Evolutionary conservation across 768 basidiomycete species (phyloP).

Genomic region (Boletales sp.): DNA sequence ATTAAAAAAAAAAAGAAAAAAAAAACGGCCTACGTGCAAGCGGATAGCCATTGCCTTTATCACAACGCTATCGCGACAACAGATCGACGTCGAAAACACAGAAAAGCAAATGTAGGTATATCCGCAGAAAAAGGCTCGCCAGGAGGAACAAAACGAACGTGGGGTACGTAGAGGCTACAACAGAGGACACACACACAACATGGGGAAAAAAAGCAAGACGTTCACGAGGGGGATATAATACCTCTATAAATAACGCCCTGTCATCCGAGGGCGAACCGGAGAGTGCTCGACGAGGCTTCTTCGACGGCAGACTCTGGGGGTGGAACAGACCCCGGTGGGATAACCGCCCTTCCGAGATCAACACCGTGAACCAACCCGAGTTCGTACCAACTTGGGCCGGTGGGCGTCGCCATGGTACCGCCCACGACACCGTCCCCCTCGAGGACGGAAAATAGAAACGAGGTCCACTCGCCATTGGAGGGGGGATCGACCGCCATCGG

Average conservation of each 20-base stretch:
- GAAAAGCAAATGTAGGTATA: too few relatives aligned
- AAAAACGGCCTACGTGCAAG: too few relatives aligned
- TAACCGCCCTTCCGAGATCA: not conserved
- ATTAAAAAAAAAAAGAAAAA: too few relatives aligned
- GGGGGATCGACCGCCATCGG: constrained; percentile 21
- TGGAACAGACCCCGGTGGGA: too few relatives aligned
- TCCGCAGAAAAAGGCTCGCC: not conserved
- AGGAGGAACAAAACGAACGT: not conserved
- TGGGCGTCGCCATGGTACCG: constrained; percentile 3
- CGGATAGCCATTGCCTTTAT: too few relatives aligned
- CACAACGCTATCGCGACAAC: too few relatives aligned
- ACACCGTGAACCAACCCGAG: constrained; percentile 19
- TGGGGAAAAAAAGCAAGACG: not conserved
- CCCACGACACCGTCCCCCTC: constrained; percentile 26
- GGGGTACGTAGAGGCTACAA: not conserved
- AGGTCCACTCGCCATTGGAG: constrained; percentile 29
- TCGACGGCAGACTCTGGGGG: constrained; percentile 15
- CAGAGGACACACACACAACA: not conserved
- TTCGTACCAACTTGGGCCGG: constrained; percentile 24
- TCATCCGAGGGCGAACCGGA: constrained; percentile 31
- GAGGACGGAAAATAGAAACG: constrained; percentile 33
- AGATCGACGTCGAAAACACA: too few relatives aligned
- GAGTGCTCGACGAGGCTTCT: constrained; percentile 27
- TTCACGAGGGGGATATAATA: constrained; percentile 18
- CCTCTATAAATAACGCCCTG: constrained; percentile 23